Percentiles rank a stretch among this genome's conserved stretches.
These are phyloP conservation scores for Aspergillus uvarum DNA, from an alignment of 2,329 filamentous ascomycete species.

Conservation along the genomic window DNA sequence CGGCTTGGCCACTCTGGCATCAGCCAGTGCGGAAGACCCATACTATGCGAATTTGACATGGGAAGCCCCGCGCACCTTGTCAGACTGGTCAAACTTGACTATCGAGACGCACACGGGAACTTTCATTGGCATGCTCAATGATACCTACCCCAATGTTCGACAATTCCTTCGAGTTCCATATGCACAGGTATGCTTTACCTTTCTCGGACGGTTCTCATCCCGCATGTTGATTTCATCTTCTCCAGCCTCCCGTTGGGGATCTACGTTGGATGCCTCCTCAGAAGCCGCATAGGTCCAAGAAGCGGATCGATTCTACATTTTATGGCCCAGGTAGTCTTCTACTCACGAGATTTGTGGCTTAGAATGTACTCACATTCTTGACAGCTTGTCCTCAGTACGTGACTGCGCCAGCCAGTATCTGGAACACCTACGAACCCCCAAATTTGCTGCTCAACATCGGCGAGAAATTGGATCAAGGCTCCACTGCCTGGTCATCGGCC, in stretches of 20 bases:
- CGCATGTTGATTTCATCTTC: neutral
- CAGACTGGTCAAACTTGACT: constrained; percentile 20
- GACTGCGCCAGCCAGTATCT: neutral
- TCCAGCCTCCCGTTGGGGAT: neutral
- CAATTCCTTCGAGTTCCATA: constrained; percentile 41
- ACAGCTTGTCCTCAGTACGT: constrained; percentile 30
- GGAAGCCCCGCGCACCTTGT: constrained; percentile 16
- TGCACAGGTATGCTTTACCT: constrained; percentile 26
- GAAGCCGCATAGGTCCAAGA: constrained; percentile 12
- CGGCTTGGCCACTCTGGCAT: neutral
- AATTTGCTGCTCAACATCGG: constrained; percentile 10
- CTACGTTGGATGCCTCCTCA: constrained; percentile 30
- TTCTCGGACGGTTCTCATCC: too few species aligned
- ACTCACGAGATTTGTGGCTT: too few species aligned
- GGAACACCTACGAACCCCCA: neutral
- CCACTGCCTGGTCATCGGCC: constrained; percentile 22
- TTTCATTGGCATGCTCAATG: constrained; percentile 34
- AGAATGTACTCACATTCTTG: neutral
- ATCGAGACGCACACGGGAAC: constrained; percentile 13
- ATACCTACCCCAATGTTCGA: constrained; percentile 36
- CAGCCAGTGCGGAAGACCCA: constrained; percentile 2
- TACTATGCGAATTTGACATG: constrained; percentile 21
- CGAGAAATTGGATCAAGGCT: constrained; percentile 17
- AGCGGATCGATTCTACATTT: constrained; percentile 22
- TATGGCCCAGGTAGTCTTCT: neutral